Percentiles rank a stretch among this genome's conserved stretches.
Evolutionary conservation across 176 grass and related monocot genomes (phyloP).

Genomic region (barley (Hordeum vulgare)): DNA sequence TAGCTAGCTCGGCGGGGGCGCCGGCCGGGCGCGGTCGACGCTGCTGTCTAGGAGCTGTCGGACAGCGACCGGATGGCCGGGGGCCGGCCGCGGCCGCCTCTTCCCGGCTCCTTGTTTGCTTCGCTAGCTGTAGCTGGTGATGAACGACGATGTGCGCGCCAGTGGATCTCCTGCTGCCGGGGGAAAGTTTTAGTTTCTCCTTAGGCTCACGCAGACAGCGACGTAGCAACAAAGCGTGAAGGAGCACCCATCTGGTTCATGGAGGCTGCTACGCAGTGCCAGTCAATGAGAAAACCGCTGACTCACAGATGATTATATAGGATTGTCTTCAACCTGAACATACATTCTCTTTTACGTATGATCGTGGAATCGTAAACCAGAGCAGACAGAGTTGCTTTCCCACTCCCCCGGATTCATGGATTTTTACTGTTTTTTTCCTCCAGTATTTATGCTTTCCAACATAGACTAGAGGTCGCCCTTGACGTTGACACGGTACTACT

Average conservation of each 20-base stretch:
- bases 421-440: background rate
- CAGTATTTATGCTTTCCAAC: background rate
- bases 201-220: background rate
- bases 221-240: background rate
- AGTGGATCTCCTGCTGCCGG: background rate
- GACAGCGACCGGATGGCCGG: constrained; percentile 22
- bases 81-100: background rate
- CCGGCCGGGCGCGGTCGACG: background rate
- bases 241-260: background rate
- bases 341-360: background rate
- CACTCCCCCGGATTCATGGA: background rate
- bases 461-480: background rate
- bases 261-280: background rate
- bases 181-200: background rate
- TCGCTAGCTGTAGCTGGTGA: background rate
- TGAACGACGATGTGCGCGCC: constrained; percentile 6
- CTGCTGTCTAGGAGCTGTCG: background rate
- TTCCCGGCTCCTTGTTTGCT: background rate
- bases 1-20: background rate
- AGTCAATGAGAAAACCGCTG: constrained; percentile 33
- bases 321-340: background rate
- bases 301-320: constrained; percentile 2
- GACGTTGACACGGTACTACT: background rate
- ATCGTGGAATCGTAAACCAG: background rate
- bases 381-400: background rate